Evolutionary conservation across 2,329 filamentous ascomycete species (phyloP), one percentile per base, ranked within the genome.

Genomic region (Fusarium tjaetaba): DNA sequence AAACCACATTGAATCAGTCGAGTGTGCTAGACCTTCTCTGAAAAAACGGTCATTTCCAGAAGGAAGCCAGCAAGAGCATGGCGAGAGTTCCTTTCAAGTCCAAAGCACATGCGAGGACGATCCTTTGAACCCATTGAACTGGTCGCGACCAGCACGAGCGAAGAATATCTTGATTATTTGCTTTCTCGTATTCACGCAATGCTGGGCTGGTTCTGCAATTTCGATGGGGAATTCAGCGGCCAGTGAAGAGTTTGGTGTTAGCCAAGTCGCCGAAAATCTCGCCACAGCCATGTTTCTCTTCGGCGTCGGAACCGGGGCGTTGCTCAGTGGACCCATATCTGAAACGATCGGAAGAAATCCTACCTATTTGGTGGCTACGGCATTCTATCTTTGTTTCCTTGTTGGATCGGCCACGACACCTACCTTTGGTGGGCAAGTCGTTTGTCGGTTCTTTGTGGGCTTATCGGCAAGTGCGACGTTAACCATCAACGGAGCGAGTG

Each of bases 181-280:
- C 2, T 63, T 84, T 2, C 75, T 85, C 11, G 83, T 87, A 11
- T 18, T 82, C 80, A 8, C 66, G 76, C 28, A 86, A 89, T 55
- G 45, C 85, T 82, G 41, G 46, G 86, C 88, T 2, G 84, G 84
- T 5, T 80, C 85, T 4, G 86, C 87, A 0, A 86, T 0, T 87
- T 90, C 57, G 85, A 89, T 68, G 85, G 9, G 85, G 84, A 5
- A 68, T 86, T 4, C 79, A 78, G 1, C 82, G 70, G 86, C 85
- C 0, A 81, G 83, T 2, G 72, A 69, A 24, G 84, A 85, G 1
- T 85, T 88, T 63, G 81, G 83, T 4, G 86, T 89, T 1, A 84
- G 84, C 38, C 80, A 87, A 38, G 84, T 88, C 2, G 84, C 84
- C 2, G 87, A 85, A 74, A 85, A 83, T n/a, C 75, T 88, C 30